phyloP scores from a whole-genome alignment of 257 asterid genomes.

The Gentiana dahurica region DNA sequence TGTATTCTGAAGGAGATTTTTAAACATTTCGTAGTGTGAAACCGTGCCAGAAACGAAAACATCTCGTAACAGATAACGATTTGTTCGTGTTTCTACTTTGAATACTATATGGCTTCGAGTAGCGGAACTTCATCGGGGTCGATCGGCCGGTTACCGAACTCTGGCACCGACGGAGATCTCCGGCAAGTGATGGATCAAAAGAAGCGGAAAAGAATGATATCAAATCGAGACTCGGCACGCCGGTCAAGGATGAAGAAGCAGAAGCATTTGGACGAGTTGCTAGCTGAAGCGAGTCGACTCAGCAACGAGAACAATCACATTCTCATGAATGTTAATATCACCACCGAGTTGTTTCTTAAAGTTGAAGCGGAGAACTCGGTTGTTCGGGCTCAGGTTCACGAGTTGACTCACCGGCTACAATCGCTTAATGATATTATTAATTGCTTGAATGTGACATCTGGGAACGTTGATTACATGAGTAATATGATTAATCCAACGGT shows the following conservation, averaged over 20 bases:
- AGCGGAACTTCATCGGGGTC: constrained; percentile 24
- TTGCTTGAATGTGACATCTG: constrained; percentile 14
- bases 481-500: background rate
- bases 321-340: constrained; percentile 12
- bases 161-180: constrained; percentile 14
- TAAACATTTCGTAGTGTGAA: too few relatives aligned
- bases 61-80: too few relatives aligned
- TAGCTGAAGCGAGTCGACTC: constrained; percentile 13
- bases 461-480: background rate
- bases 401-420: constrained; percentile 33
- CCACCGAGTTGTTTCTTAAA: constrained; percentile 15
- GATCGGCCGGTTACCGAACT: constrained; percentile 11
- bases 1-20: too few relatives aligned
- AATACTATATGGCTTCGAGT: constrained; percentile 13
- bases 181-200: constrained; percentile 15
- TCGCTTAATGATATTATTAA: constrained; percentile 38
- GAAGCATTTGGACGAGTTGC: constrained; percentile 20
- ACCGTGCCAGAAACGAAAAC: too few relatives aligned
- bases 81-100: too few relatives aligned
- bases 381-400: constrained; percentile 23
- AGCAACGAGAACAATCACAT: constrained; percentile 18
- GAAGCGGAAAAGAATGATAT: constrained; percentile 27
- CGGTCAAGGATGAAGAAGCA: constrained; percentile 33
- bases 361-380: constrained; percentile 23
- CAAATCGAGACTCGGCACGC: constrained; percentile 28